These are phyloP conservation scores for Drechslerella coelobrocha DNA, from an alignment of 2,329 filamentous ascomycete species.

Conservation along the genomic window DNA sequence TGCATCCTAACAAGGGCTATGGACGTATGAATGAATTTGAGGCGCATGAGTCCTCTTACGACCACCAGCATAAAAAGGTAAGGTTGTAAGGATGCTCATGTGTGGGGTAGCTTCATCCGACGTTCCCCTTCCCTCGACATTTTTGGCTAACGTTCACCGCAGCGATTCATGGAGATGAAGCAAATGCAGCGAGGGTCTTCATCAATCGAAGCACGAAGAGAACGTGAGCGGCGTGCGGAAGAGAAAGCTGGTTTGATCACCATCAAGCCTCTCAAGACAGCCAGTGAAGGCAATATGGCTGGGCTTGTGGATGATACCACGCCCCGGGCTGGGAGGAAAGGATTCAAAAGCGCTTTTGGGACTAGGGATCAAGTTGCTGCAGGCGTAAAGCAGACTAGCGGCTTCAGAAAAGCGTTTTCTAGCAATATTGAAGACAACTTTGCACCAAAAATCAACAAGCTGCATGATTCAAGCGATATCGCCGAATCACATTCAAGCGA, in stretches of 20 bases:
- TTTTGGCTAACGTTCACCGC: conserved; percentile 24
- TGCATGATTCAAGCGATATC: conserved; percentile 34
- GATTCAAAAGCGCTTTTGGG: conserved; percentile 77
- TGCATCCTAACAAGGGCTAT: conserved; percentile 73
- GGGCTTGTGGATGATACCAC: conserved; percentile 58
- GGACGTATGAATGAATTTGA: conserved; percentile 95
- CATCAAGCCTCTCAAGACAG: conserved; percentile 65
- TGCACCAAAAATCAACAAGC: background rate
- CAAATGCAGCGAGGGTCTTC: conserved; percentile 75
- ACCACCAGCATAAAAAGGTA: conserved; percentile 87
- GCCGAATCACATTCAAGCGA: conserved; percentile 38
- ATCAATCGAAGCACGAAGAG: conserved; percentile 63
- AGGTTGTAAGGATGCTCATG: conserved; percentile 56
- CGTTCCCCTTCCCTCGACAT: background rate
- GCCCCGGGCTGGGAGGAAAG: conserved; percentile 62
- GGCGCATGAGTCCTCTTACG: conserved; percentile 90
- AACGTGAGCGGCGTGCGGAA: conserved; percentile 71
- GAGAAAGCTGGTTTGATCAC: conserved; percentile 73
- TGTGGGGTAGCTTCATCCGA: conserved; percentile 55
- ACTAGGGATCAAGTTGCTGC: conserved; percentile 56
- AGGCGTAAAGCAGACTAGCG: conserved; percentile 17
- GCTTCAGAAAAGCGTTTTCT: conserved; percentile 37
- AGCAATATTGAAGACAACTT: background rate
- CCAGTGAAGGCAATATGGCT: conserved; percentile 56
- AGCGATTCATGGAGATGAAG: conserved; percentile 82